These are phyloP conservation scores for Umbelopsis ramanniana DNA, from an alignment of 192 early-diverging fungal genomes.

Conservation along the genomic window DNA sequence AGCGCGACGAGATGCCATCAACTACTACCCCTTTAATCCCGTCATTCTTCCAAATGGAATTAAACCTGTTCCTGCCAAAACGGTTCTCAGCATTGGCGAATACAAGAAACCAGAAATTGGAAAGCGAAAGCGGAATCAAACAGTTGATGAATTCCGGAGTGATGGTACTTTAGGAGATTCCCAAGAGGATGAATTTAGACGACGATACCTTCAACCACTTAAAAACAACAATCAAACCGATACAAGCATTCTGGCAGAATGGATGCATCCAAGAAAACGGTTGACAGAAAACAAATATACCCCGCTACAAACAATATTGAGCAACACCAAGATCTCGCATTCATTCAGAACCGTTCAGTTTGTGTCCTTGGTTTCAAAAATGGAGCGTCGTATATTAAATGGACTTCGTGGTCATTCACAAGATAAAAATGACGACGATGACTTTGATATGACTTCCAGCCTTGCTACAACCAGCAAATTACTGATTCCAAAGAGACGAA, in stretches of 20 bases:
- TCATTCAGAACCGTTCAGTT: constrained; percentile 22
- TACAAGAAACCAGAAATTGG: constrained; percentile 38
- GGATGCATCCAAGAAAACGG: neutral
- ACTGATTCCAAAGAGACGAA: neutral
- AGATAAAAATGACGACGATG: neutral
- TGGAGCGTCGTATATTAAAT: constrained; percentile 27
- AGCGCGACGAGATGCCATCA: constrained; percentile 49
- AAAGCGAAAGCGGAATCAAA: constrained; percentile 40
- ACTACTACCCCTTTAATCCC: constrained; percentile 47
- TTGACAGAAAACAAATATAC: neutral
- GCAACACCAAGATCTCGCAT: neutral
- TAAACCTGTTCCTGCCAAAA: constrained; percentile 51
- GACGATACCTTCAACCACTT: neutral
- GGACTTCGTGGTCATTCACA: neutral
- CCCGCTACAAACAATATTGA: neutral
- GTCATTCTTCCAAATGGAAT: constrained; percentile 55
- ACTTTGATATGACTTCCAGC: neutral
- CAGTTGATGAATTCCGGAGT: constrained; percentile 25
- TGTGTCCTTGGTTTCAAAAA: neutral
- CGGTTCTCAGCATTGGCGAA: constrained; percentile 53
- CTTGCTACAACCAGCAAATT: neutral
- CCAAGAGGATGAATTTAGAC: neutral
- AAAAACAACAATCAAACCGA: neutral
- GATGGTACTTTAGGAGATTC: constrained; percentile 32
- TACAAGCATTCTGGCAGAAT: neutral